These are phyloP conservation scores for Lactarius evosmus DNA, from an alignment of 768 basidiomycete genomes.

Conservation along the genomic window DNA sequence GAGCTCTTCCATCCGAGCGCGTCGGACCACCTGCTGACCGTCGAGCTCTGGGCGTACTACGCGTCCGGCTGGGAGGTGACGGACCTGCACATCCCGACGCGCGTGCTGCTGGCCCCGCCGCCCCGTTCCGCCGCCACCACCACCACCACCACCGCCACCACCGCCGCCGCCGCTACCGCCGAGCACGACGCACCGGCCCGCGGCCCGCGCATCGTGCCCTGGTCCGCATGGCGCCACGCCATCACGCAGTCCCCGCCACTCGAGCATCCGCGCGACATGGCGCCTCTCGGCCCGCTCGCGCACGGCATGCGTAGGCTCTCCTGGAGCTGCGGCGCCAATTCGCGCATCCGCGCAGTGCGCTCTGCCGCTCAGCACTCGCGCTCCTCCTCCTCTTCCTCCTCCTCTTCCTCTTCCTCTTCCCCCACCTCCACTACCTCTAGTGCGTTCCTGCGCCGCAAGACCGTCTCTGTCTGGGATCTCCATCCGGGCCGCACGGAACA, in stretches of 20 bases:
- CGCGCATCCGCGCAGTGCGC: neutral
- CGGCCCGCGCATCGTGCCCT: neutral
- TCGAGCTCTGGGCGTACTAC: constrained; percentile 9
- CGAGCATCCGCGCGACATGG: neutral
- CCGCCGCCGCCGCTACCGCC: too few species aligned
- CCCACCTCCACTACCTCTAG: neutral
- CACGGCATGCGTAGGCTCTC: neutral
- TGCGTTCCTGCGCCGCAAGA: neutral
- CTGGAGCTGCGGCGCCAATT: constrained; percentile 2
- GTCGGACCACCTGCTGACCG: neutral
- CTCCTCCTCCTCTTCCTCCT: neutral
- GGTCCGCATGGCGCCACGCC: neutral
- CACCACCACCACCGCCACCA: too few species aligned
- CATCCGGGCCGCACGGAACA: neutral
- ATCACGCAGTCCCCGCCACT: neutral
- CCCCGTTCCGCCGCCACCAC: neutral
- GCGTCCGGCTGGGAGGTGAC: constrained; percentile 5
- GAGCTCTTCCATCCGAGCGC: neutral
- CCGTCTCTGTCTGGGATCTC: constrained; percentile 1
- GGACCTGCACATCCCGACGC: constrained; percentile 7
- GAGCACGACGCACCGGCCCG: too few species aligned
- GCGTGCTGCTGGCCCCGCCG: neutral
- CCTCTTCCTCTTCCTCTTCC: neutral
- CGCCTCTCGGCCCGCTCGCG: constrained; percentile 5
- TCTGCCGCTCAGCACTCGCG: neutral